A percentile compares a stretch with the other conserved stretches of the same genome.
These are phyloP conservation scores for Thecamonas trahens DNA, from an alignment of 78 protist genomes.

Conservation along the genomic window DNA sequence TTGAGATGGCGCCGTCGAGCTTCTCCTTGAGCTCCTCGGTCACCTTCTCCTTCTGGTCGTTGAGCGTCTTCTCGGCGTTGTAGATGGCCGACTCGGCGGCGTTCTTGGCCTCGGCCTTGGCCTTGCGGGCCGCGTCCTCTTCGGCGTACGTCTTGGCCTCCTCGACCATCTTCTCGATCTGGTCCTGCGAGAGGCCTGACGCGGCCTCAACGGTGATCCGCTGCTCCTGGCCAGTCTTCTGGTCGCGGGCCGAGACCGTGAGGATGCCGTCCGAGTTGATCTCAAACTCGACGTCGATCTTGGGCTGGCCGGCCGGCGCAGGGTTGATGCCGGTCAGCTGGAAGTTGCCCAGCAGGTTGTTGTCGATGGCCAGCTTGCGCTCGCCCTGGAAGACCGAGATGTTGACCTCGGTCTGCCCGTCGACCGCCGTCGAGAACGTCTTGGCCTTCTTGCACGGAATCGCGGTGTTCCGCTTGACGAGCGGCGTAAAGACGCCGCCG, in stretches of 20 bases:
- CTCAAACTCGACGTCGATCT: conserved; percentile 87
- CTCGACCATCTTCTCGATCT: conserved; percentile 87
- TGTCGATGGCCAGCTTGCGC: conserved; percentile 93
- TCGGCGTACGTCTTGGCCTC: conserved; percentile 84
- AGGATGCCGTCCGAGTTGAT: conserved; percentile 90
- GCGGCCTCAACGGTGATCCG: conserved; percentile 81
- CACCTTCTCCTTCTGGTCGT: conserved; percentile 42
- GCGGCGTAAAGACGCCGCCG: conserved; percentile 85
- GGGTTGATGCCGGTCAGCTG: conserved; percentile 93
- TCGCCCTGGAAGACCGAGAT: conserved; percentile 99
- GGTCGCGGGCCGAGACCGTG: conserved; percentile 89
- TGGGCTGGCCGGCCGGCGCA: conserved; percentile 66
- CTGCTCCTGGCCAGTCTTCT: conserved; percentile 87
- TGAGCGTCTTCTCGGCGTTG: conserved; percentile 45
- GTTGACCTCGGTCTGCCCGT: conserved; percentile 96
- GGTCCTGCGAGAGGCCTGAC: conserved; percentile 88
- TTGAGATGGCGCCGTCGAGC: conserved; percentile 3
- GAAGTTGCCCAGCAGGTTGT: conserved; percentile 92
- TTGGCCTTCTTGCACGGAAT: conserved; percentile 88
- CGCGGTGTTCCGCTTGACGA: conserved; percentile 89
- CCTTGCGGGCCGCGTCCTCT: conserved; percentile 51
- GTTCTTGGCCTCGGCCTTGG: conserved; percentile 58
- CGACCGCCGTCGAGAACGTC: conserved; percentile 97
- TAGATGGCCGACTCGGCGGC: conserved; percentile 50
- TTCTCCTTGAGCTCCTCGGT: conserved; percentile 8